Base-by-base conservation (phyloP, 106 monocot genomes). In the Apostasia ramifera region DNA sequence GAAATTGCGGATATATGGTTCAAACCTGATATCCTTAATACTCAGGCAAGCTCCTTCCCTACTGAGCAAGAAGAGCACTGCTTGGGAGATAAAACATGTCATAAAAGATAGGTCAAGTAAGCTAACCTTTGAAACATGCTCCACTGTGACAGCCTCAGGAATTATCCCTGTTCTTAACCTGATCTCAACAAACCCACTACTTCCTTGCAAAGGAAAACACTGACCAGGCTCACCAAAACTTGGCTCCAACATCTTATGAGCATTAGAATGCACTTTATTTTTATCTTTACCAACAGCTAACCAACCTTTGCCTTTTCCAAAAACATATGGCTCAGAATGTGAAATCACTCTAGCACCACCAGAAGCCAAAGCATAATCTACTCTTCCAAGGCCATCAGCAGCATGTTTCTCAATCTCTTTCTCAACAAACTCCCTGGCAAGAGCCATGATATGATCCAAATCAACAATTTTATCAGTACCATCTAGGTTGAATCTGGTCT, bases 221-320 rank as follows among this genome's bases (percentile, higher is more conserved):
- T 83, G 87, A 1, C 98, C 98, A 50, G 98, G 98, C 64, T 98
- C 90, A 10, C 98, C 93, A 76, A 90, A 98, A 76, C 98, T 93
- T 43, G 98, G 93, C 72, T 98, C 83, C 44, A 98, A 78, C 89
- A 98, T 87, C 60, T 90, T 98, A 1, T 83, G 75, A 2, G 98
- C 93, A 76, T 78, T 76, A n/a, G 55, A 8, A 76, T 80, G 78
- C 61, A 92, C 75, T 12, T 48, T 47, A 62, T 41, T 68, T 15
- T 69, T 71, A 66, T 55, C 75, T 51, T 83, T 88, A 12, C 59
- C 45, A 51, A 65, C 67, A 57, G 66, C 7, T 54, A 77, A 70
- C 85, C 83, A 88, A 41, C 66, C 63, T 44, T 45, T 61, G 43
- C 49, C 12, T 54, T 75, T 91, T 42, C 75, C 71, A 73, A 51